Evolutionary conservation across 305 asterid species (phyloP).

Genomic region (Fraxinus ornus): DNA sequence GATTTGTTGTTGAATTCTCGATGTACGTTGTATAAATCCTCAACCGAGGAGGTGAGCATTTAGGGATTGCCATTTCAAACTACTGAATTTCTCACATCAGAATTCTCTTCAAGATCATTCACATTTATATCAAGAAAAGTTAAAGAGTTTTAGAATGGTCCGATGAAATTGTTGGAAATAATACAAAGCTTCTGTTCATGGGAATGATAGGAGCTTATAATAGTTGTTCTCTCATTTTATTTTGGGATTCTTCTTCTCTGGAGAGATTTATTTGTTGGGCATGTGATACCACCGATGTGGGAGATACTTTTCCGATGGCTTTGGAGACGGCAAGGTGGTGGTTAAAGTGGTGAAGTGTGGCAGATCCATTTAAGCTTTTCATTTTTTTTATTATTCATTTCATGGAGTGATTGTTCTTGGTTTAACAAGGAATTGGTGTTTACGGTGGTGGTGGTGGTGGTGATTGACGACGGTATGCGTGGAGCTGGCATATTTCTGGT

Average conservation of each 20-base stretch:
- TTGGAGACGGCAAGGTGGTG: too few relatives aligned
- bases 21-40: slow-evolving; percentile 31
- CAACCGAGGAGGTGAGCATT: slow-evolving; percentile 39
- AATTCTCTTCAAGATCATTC: slow-evolving; percentile 50
- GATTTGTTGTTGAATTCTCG: slow-evolving; percentile 39
- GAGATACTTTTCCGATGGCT: too few relatives aligned
- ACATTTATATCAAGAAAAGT: slow-evolving; percentile 59
- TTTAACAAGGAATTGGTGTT: too few relatives aligned
- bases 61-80: slow-evolving; percentile 87
- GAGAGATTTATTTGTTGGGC: too few relatives aligned
- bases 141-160: slow-evolving; percentile 28
- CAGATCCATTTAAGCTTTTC: too few relatives aligned
- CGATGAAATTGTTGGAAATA: background rate
- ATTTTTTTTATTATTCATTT: too few relatives aligned
- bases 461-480: too few relatives aligned
- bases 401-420: too few relatives aligned
- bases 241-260: background rate
- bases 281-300: too few relatives aligned
- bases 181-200: background rate
- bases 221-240: background rate
- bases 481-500: too few relatives aligned
- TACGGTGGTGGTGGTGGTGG: too few relatives aligned
- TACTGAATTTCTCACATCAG: slow-evolving; percentile 72
- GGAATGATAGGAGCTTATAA: background rate
- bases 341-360: too few relatives aligned